phyloP scores from a whole-genome alignment of 208 protist species.

The Wallacemonas rigidus region DNA sequence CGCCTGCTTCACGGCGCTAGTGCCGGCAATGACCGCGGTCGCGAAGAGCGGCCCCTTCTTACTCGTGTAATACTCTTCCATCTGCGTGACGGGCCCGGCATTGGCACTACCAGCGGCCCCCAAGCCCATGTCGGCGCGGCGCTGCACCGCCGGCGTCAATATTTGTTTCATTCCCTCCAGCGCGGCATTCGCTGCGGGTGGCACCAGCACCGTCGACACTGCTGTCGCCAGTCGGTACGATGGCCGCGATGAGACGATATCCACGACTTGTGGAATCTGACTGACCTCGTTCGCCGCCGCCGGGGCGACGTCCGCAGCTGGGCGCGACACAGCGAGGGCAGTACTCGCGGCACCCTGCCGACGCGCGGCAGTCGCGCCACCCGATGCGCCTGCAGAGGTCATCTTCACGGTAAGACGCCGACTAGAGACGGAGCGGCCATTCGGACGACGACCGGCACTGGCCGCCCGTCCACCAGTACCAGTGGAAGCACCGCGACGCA shows the following conservation, averaged over 20 bases:
- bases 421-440: background rate
- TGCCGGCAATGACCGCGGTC: conserved; percentile 90
- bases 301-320: background rate
- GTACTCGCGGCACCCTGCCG: background rate
- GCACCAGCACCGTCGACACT: conserved; percentile 81
- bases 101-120: background rate
- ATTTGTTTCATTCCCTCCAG: conserved; percentile 79
- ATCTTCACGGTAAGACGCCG: background rate
- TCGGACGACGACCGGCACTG: background rate
- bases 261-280: conserved; percentile 14
- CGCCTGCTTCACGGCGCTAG: conserved; percentile 93
- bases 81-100: conserved; percentile 33
- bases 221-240: conserved; percentile 77
- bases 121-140: background rate
- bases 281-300: background rate
- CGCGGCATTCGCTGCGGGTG: conserved; percentile 54
- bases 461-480: background rate
- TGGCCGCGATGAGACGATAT: conserved; percentile 31
- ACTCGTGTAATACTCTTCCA: conserved; percentile 90
- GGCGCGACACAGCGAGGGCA: background rate
- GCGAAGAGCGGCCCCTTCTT: conserved; percentile 85
- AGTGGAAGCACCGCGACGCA: conserved; percentile 12
- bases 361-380: background rate
- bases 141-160: conserved; percentile 45
- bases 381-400: background rate